Conservation (phyloP, 768 basidiomycete genomes). For the Boletellus sp. region DNA sequence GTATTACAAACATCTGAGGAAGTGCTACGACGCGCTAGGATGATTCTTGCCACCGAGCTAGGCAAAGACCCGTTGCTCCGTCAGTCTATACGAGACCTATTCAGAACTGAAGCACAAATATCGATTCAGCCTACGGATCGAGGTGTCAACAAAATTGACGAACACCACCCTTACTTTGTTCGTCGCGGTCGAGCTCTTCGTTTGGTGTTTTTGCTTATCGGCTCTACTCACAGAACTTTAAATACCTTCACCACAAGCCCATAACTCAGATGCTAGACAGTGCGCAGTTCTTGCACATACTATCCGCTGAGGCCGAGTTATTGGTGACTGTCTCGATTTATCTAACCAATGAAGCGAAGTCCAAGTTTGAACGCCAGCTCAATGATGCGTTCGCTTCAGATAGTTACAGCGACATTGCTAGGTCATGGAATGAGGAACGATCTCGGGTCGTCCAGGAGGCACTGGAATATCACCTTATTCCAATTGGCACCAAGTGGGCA, state of each 20-base stretch:
- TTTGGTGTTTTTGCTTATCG: conserved; percentile 4
- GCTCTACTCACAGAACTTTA: conserved; percentile 68
- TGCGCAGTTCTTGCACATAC: conserved; percentile 85
- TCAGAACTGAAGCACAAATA: conserved; percentile 70
- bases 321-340: conserved; percentile 74
- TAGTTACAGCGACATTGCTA: conserved; percentile 77
- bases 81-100: conserved; percentile 68
- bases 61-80: conserved; percentile 90
- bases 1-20: conserved; percentile 62
- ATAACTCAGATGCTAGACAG: conserved; percentile 63
- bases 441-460: conserved; percentile 74
- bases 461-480: conserved; percentile 77
- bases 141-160: conserved; percentile 73
- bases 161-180: conserved; percentile 70
- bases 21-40: conserved; percentile 66
- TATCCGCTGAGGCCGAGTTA: conserved; percentile 85
- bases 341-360: conserved; percentile 58
- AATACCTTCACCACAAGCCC: conserved; percentile 83
- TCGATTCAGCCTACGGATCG: conserved; percentile 85
- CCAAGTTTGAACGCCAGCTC: conserved; percentile 71
- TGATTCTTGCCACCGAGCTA: conserved; percentile 86
- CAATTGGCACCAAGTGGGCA: conserved; percentile 82
- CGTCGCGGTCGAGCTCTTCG: conserved; percentile 24
- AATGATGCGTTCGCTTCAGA: conserved; percentile 81
- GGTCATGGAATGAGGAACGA: conserved; percentile 89